Evolutionary conservation across 75 land plant genomes (phyloP).

Genomic region (Cunninghamia lanceolata): DNA sequence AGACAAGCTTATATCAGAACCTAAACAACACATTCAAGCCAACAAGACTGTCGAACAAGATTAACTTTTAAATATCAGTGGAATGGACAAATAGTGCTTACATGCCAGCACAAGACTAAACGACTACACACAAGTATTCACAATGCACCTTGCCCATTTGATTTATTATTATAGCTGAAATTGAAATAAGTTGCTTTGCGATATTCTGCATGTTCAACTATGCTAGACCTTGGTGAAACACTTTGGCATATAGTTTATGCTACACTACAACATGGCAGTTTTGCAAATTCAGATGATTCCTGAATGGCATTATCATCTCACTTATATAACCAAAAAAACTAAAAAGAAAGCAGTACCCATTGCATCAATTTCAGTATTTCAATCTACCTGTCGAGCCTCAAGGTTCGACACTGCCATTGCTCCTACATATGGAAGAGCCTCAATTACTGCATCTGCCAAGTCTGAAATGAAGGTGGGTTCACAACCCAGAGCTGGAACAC

Average conservation of each 20-base stretch:
- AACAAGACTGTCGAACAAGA: no score
- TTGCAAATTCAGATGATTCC: background rate
- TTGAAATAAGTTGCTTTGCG: background rate
- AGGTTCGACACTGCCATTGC: conserved; percentile 99
- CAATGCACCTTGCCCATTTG: background rate
- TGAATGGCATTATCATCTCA: background rate
- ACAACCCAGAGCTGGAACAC: conserved; percentile 97
- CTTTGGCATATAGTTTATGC: background rate
- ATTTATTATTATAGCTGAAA: background rate
- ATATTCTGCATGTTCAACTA: background rate
- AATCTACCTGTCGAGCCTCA: conserved; percentile 92
- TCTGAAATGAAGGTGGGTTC: conserved; percentile 91
- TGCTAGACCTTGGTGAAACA: background rate
- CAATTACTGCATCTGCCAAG: conserved; percentile 99
- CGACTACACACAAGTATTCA: background rate
- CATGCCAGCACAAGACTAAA: no score
- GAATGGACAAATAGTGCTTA: no score
- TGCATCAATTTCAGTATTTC: conserved; percentile 3
- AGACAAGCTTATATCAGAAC: no score
- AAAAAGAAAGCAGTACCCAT: background rate
- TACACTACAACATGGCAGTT: background rate
- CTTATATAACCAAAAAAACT: background rate
- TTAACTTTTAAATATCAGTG: no score
- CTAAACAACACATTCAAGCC: no score
- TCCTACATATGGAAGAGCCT: conserved; percentile 97